Base-by-base conservation (phyloP, 352 stramenopile species). In the Blastocystis sp. region DNA sequence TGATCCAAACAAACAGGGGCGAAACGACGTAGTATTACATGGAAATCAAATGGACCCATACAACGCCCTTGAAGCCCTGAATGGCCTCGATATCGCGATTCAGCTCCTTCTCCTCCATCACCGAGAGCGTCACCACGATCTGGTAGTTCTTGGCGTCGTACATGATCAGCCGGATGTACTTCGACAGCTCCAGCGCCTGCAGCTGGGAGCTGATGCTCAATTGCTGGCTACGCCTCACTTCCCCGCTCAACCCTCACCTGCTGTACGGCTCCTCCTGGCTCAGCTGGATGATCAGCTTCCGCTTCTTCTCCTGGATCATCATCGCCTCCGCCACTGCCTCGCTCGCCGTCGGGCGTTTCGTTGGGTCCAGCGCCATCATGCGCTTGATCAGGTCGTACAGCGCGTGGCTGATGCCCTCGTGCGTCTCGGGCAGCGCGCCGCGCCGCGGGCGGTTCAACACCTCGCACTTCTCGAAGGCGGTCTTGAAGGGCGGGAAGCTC, bases 401-500 rank as follows among this genome's bases (percentile, higher is more conserved):
- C 1, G 79, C 89, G 76, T 71, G 69, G 64, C 76, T 81, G 62
- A 74, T 74, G 1, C 62, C 68, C 40, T 17, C 60, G 19, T 61
- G 71, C 38, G 87, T 69, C 2, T 82, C 43, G 19, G 93, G 92
- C 43, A 95, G 93, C 17, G 91, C 92, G 24, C 93, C 91, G 43
- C 95, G 92, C 79, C 93, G 92, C 0, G 94, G 91, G 61, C 93
- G 91, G 57, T 92, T 93, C 76, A 95, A 89, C 17, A 93, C 93
- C 38, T 95, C 91, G 77, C 94, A 95, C 17, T 93, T 92, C 91
- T 96, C 94, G 93, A 96, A 95, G 38, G 92, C 94, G 34, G 94
- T 96, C 42, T 90, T 90, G 89, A 96, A 96, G n/a, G 92, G 90
- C 38, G 94, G 92, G 82, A 95, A 93, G 57, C 93, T 95, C 66